Evolutionary conservation across 192 early-diverging fungal genomes (phyloP), one percentile per base, ranked within the genome.

Genomic region (Podila horticola): DNA sequence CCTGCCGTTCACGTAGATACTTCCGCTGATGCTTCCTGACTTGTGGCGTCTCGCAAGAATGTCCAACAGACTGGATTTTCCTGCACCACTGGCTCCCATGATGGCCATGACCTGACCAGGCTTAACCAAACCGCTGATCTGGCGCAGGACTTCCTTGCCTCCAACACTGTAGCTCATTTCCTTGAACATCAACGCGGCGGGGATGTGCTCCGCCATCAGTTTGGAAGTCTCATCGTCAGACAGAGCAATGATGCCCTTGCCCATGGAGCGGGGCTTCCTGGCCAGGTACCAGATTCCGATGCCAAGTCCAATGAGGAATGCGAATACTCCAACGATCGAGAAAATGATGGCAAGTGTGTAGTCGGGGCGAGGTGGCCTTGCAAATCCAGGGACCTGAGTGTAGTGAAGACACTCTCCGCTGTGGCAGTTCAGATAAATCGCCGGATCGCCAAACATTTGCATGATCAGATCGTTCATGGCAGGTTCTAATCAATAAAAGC

Each of bases 71-170:
- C 92, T 96, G 20, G 97, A 95, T 71, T 98, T 98, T 22, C 97
- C 97, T 3, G 97, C 97, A 15, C 95, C 95, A 22, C 94, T 95
- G 17, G 92, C 93, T 4, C 96, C 97, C 89, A 98, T 93, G 58
- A 98, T 94, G n/a, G 96, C 97, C 88, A 97, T 90, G 19, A 98
- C 88, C 67, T 97, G 88, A 64, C 97, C 97, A 5, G 96, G 92
- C 24, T 88, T 85, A 19, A 94, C 94, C 26, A 90, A 72, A 30
- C 97, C 97, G 19, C 87, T 87, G 15, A 97, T 89, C 12, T 86
- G 86, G 31, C 58, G 28, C 31, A 85, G 71, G 31, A 85, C 74
- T 33, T 79, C 75, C 49, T 85, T 88, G n/a, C 83, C 84, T 7
- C 71, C 81, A 12, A 92, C 85, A 7, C 59, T 71, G 81, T 95